These are phyloP conservation scores for Beauveria sp. DNA, from an alignment of 2,329 filamentous ascomycete genomes.

Conservation along the genomic window DNA sequence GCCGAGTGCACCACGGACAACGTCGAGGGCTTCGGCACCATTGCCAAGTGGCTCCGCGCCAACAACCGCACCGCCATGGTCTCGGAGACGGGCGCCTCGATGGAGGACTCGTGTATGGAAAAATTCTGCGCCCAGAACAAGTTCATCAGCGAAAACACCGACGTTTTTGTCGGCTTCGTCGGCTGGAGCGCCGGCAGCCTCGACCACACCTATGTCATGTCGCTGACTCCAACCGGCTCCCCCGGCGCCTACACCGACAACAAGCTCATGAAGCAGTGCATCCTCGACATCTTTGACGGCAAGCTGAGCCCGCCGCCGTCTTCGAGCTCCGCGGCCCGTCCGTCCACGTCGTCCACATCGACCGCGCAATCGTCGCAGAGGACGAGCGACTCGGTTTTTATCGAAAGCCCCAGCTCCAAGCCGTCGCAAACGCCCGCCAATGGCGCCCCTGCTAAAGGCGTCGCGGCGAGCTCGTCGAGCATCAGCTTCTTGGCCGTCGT, in stretches of 20 bases:
- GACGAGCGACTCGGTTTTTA: background rate
- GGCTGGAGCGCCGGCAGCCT: constrained; percentile 40
- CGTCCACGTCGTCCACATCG: background rate
- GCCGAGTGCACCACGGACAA: constrained; percentile 46
- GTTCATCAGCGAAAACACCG: constrained; percentile 37
- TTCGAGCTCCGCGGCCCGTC: background rate
- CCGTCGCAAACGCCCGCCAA: background rate
- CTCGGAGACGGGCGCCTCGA: constrained; percentile 45
- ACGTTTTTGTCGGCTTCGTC: constrained; percentile 39
- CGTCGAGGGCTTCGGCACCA: constrained; percentile 36
- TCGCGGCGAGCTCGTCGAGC: background rate
- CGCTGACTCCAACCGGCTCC: constrained; percentile 29
- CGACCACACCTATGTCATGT: constrained; percentile 32
- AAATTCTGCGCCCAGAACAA: constrained; percentile 39
- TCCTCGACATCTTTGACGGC: constrained; percentile 28
- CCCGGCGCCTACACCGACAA: constrained; percentile 26
- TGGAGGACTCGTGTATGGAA: constrained; percentile 32
- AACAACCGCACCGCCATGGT: constrained; percentile 42
- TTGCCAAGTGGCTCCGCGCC: constrained; percentile 35
- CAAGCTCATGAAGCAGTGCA: constrained; percentile 34
- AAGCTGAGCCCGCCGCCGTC: constrained; percentile 9
- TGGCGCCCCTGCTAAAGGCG: background rate
- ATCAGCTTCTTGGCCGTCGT: background rate
- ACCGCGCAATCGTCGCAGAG: background rate
- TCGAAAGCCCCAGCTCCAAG: background rate